phyloP scores from a whole-genome alignment of 1,139 yeast genomes.

The Nakaseomyces bracarensis region DNA sequence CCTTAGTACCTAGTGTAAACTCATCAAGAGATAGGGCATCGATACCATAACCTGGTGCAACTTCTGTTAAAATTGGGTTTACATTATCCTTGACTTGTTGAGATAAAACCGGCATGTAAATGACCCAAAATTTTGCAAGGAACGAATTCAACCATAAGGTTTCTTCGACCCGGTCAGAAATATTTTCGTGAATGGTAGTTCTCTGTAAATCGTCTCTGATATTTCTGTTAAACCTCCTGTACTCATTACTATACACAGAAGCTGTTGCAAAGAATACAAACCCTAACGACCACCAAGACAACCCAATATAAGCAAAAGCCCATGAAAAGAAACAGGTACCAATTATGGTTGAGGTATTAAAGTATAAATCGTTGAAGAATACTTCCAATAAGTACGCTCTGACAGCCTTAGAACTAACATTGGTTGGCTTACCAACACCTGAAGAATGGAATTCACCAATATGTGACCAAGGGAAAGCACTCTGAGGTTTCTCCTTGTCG shows the following conservation, averaged over 20 bases:
- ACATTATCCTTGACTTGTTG: slow-evolving; percentile 63
- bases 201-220: slow-evolving; percentile 68
- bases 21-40: slow-evolving; percentile 64
- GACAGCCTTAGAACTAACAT: slow-evolving; percentile 32
- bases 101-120: slow-evolving; percentile 79
- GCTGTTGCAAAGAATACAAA: slow-evolving; percentile 53
- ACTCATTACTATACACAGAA: slow-evolving; percentile 61
- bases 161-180: slow-evolving; percentile 58
- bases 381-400: slow-evolving; percentile 60
- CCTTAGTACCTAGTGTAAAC: slow-evolving; percentile 70
- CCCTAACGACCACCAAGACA: slow-evolving; percentile 39
- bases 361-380: slow-evolving; percentile 64
- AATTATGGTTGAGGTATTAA: slow-evolving; percentile 53
- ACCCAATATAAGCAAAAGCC: slow-evolving; percentile 49
- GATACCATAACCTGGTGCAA: slow-evolving; percentile 76
- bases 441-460: slow-evolving; percentile 37
- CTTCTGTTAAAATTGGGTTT: slow-evolving; percentile 56
- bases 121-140: slow-evolving; percentile 73
- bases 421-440: slow-evolving; percentile 19
- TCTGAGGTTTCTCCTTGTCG: slow-evolving; percentile 14
- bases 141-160: slow-evolving; percentile 76
- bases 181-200: slow-evolving; percentile 47
- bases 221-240: slow-evolving; percentile 63
- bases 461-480: slow-evolving; percentile 36
- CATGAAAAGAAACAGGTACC: slow-evolving; percentile 71